phyloP scores from a whole-genome alignment of 2,329 filamentous ascomycete species.

The Periconia macrospinosa region DNA sequence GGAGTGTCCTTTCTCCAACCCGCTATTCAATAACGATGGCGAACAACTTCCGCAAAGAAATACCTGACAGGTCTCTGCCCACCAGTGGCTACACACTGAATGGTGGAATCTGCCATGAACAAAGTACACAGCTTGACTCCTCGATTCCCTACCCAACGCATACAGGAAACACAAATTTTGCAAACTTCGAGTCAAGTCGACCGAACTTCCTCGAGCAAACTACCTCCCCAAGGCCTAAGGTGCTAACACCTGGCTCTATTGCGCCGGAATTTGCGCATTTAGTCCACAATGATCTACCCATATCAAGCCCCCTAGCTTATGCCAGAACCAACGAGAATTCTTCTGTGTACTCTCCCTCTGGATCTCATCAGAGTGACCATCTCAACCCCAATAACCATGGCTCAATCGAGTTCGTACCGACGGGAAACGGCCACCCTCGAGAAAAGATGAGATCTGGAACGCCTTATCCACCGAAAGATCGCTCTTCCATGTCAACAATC shows the following conservation, averaged over 20 bases:
- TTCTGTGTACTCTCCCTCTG: not conserved
- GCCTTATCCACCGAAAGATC: not conserved
- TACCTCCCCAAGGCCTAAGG: not conserved
- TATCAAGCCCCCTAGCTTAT: not conserved
- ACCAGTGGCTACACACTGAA: too few species aligned
- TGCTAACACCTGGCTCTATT: not conserved
- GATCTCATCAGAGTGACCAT: not conserved
- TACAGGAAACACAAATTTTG: not conserved
- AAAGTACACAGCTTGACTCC: too few species aligned
- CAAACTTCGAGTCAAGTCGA: not conserved
- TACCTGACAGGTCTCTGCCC: too few species aligned
- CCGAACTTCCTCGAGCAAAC: not conserved
- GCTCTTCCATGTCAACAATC: not conserved
- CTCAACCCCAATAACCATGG: not conserved
- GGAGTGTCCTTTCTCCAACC: too few species aligned
- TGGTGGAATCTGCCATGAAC: too few species aligned
- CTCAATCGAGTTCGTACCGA: not conserved
- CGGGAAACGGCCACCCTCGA: not conserved
- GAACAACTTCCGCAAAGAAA: too few species aligned
- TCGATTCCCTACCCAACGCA: too few species aligned
- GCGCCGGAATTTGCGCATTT: not conserved
- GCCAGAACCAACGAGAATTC: not conserved
- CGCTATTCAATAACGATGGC: too few species aligned
- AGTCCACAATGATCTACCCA: not conserved
- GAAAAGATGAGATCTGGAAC: not conserved